Base-by-base conservation (phyloP, 768 basidiomycete species). In the Royoungia palumana region DNA sequence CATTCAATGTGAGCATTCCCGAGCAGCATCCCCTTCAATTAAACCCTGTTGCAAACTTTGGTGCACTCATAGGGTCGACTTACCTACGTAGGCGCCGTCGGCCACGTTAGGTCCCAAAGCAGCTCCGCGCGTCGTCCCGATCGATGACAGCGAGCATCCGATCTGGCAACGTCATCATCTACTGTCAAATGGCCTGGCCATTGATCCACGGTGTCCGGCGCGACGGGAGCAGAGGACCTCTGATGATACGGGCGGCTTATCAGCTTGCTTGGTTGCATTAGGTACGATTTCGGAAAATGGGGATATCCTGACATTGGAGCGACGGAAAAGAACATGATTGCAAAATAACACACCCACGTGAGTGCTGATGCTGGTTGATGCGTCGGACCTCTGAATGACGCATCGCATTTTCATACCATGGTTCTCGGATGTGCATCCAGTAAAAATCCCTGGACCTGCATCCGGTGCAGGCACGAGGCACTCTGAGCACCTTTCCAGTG, bases 391-490 rank as follows among this genome's bases (percentile, higher is more conserved):
- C 32, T 32, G 32, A n/a, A n/a, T n/a, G n/a, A 32, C 14, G 32
- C 32, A 42, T 44, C 25, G 44, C 42, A 44, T 36, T 20, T 63
- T 58, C 47, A 58, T 52, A 46, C 46, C 54, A 42, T 55, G 19
- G 64, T 65, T 66, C 64, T 65, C 64, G 64, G 66, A 65, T 37
- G 63, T 56, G 44, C 36, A 51, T 28, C 49, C 24, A 14, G 36
- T 12, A 34, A 39, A 46, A 19, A 25, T 37, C 21, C n/a, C 51
- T 39, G 24, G 11, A 48, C 25, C 12, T 55, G 13, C 49, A 16
- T 47, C 40, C 12, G 56, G 61, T 36, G 50, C 53, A 61, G 61
- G 66, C 66, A 65, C 66, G 66, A 66, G 62, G 66, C 45, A 51
- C 55, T 53, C 17, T 30, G 35, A 32, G 44, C 21, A 44, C 42